These are phyloP conservation scores for Chytridium lagenaria DNA, from an alignment of 371 early-diverging fungal species.

Conservation along the genomic window DNA sequence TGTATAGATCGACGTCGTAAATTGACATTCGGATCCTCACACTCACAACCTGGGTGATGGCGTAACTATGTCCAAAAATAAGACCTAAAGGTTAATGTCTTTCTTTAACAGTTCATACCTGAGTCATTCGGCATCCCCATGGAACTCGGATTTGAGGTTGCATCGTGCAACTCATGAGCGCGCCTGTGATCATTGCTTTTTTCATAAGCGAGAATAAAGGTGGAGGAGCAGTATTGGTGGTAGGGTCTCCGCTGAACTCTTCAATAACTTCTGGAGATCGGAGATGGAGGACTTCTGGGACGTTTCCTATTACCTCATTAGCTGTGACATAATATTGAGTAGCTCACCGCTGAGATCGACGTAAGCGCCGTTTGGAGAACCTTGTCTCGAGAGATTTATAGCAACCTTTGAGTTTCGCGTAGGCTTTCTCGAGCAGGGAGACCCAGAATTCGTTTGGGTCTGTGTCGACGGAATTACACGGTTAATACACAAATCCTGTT, in stretches of 20 bases:
- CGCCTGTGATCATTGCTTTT: constrained; percentile 23
- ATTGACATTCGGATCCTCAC: constrained; percentile 41
- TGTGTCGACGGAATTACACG: too few relatives aligned
- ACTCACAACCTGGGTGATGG: constrained; percentile 41
- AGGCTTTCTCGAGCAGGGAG: constrained; percentile 66
- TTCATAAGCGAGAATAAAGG: constrained; percentile 37
- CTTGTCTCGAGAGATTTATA: constrained; percentile 53
- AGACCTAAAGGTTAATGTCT: constrained; percentile 17
- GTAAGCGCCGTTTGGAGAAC: constrained; percentile 53
- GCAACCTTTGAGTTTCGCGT: constrained; percentile 61
- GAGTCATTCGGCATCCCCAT: constrained; percentile 24
- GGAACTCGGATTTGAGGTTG: constrained; percentile 17
- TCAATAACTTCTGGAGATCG: constrained; percentile 20
- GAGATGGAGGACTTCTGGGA: constrained; percentile 39
- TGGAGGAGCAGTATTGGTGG: too few relatives aligned
- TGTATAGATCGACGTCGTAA: constrained; percentile 35
- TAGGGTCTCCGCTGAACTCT: too few relatives aligned
- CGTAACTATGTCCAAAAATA: constrained; percentile 43
- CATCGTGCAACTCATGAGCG: constrained; percentile 53
- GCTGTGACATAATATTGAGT: too few relatives aligned
- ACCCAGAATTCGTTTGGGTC: constrained; percentile 60
- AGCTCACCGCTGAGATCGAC: constrained; percentile 61
- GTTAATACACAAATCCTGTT: too few relatives aligned
- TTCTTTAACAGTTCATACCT: constrained; percentile 33
- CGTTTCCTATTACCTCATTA: too few relatives aligned